phyloP scores from a whole-genome alignment of 352 stramenopile genomes.

The Phytophthora megakarya region DNA sequence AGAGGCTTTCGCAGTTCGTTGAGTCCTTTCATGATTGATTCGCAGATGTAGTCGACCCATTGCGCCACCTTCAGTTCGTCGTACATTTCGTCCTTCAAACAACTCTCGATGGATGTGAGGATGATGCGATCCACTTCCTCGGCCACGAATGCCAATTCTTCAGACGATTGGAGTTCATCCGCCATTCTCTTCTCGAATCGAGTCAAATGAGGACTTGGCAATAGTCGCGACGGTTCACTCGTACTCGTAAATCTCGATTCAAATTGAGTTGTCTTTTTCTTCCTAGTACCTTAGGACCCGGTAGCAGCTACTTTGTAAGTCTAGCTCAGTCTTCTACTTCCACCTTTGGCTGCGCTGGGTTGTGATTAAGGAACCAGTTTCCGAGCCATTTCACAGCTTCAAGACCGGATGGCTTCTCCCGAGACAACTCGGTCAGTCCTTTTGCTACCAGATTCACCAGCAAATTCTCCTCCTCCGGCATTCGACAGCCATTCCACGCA shows the following conservation, averaged over 20 bases:
- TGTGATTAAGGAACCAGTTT: slow-evolving; percentile 85
- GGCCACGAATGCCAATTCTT: slow-evolving; percentile 91
- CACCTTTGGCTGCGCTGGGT: slow-evolving; percentile 84
- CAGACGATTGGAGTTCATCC: slow-evolving; percentile 86
- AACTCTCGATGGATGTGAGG: slow-evolving; percentile 74
- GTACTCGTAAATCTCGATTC: not conserved
- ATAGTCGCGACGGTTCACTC: slow-evolving; percentile 41
- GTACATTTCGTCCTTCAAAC: slow-evolving; percentile 89
- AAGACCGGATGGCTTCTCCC: slow-evolving; percentile 72
- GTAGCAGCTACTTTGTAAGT: not conserved
- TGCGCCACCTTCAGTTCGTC: slow-evolving; percentile 85
- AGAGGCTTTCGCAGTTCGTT: slow-evolving; percentile 90
- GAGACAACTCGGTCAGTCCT: slow-evolving; percentile 80
- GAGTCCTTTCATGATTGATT: slow-evolving; percentile 87
- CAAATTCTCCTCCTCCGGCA: slow-evolving; percentile 41
- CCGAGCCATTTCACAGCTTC: slow-evolving; percentile 86
- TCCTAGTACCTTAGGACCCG: not conserved
- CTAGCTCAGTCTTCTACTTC: slow-evolving; percentile 40
- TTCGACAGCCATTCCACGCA: slow-evolving; percentile 50
- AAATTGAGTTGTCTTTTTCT: not conserved
- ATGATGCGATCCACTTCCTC: slow-evolving; percentile 92
- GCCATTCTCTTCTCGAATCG: slow-evolving; percentile 47
- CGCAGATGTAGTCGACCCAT: slow-evolving; percentile 93
- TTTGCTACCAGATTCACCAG: slow-evolving; percentile 75
- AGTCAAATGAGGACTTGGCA: slow-evolving; percentile 1